Percentiles rank a stretch among this genome's conserved stretches.
Conservation (phyloP, 257 asterid genomes). For the Salvia miltiorrhiza region DNA sequence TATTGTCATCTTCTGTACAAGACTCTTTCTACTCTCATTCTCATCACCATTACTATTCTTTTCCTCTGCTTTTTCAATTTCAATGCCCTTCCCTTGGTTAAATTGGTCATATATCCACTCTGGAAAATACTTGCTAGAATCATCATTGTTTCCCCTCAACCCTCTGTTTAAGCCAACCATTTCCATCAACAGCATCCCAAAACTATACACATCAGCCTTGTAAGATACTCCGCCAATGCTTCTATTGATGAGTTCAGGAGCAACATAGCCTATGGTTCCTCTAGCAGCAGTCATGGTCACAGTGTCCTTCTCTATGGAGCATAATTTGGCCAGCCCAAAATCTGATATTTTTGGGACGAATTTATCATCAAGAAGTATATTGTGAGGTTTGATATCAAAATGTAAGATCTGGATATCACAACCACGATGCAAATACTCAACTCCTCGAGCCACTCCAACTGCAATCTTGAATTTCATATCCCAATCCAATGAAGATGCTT, state of each 20-base stretch:
- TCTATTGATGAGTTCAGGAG: slow-evolving; percentile 27
- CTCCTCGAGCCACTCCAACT: slow-evolving; percentile 27
- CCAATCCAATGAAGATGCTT: not conserved
- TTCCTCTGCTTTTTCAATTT: not conserved
- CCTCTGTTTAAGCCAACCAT: slow-evolving; percentile 19
- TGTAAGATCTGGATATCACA: slow-evolving; percentile 5
- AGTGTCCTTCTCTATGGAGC: not conserved
- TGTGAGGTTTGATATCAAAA: slow-evolving; percentile 28
- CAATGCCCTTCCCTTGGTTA: slow-evolving; percentile 18
- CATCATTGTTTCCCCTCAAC: not conserved
- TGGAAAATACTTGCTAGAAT: slow-evolving; percentile 7
- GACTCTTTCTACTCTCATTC: not conserved
- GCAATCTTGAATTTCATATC: slow-evolving; percentile 2
- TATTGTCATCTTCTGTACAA: not conserved
- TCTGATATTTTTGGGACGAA: slow-evolving; percentile 11
- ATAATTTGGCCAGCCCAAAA: slow-evolving; percentile 22
- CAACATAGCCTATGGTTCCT: slow-evolving; percentile 33
- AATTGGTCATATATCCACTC: slow-evolving; percentile 15
- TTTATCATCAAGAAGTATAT: not conserved
- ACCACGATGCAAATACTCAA: slow-evolving; percentile 21
- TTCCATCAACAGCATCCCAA: not conserved
- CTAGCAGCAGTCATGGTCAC: slow-evolving; percentile 25
- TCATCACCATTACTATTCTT: no score
- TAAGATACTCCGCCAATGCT: not conserved
- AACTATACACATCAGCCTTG: no score